Evolutionary conservation across 83 land plant genomes (phyloP), one percentile per base, ranked within the genome.

Genomic region (Larix sibirica): DNA sequence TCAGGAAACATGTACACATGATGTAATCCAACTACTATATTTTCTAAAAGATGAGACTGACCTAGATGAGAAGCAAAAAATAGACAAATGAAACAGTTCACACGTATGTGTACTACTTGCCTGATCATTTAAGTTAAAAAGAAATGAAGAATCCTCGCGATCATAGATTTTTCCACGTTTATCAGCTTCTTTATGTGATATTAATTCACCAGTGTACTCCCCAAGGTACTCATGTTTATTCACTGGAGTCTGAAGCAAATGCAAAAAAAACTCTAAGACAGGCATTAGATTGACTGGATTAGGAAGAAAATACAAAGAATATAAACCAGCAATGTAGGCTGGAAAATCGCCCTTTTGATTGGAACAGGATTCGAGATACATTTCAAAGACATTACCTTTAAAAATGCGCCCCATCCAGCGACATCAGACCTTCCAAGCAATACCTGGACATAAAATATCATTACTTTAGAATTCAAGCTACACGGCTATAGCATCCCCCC

Each of bases 371-470:
- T 31, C n/a, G 16, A 40, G 44, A 38, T 70, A n/a, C 16, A 68
- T 69, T 73, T 42, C 13, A 73, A 73, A 54, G 33, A 28, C n/a
- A 5, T 9, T 44, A 97, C 99, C 93, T 93, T 95, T 44, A 95
- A 54, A 82, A 97, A 97, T 38, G 99, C 99, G 62, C 99, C 99
- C 99, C 99, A 97, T 50, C 99, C 99, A 80, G 99, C 98, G 85
- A 97, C 98, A 94, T 95, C 97, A 24, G 99, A 97, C 88, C 87
- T 97, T 42, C 89, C 96, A 82, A 97, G 84, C 77, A 97, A 87
- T 38, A 97, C 92, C 99, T 97, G 89, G 47, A 67, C 73, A 71
- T 17, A 64, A 58, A 18, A 33, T 62, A n/a, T 42, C 16, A 23
- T 62, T 66, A 14, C 47, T 75, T 62, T 26, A 7, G 23, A 79